Evolutionary conservation across 768 basidiomycete genomes (phyloP), one percentile per base, ranked within the genome.

Genomic region (Trametes gibbosa): DNA sequence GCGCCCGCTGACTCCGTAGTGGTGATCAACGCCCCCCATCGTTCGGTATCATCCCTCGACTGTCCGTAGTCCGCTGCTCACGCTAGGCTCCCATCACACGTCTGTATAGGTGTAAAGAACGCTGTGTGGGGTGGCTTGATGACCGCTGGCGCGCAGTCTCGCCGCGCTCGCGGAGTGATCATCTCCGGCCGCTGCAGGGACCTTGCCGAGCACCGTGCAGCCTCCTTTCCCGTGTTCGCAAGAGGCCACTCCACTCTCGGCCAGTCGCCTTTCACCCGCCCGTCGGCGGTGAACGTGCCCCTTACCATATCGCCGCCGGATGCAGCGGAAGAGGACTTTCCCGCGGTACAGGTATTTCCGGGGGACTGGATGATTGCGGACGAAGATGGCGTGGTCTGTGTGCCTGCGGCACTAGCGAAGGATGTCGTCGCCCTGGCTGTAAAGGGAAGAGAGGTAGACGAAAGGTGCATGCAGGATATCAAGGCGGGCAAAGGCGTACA

Each of bases 71-170:
- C 32, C 50, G 50, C 50, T 50, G 50, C 29, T 32, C 29, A 37
- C 10, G 8, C 25, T 24, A 29, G 50, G 42, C 16, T 37, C 49
- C 47, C n/a, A 35, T 46, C 52, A 47, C 41, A 2, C 21, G 50
- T 52, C 39, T 58, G 37, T 23, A 46, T 69, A 87, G 90, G 84
- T 55, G 75, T 79, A 25, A 88, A 87, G 72, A 89, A 85, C 65
- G 92, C 92, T 4, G 90, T 93, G 6, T 96, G 94, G 94, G 93
- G 94, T 23, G 93, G 94, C 19, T 83, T 92, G 49, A 92, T 94
- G 92, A 86, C 91, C 12, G 89, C 90, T 0, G 91, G 91, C 21
- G 93, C 93, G 1, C 82, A 84, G 67, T 81, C 83, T 13, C 84
- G 86, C 56, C 81, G 81, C 19, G 86, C 85, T 13, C 75, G 76